A percentile compares a stretch with the other conserved stretches of the same genome.
These are phyloP conservation scores for Phytophthora sojae DNA, from an alignment of 352 stramenopile species.

Conservation along the genomic window DNA sequence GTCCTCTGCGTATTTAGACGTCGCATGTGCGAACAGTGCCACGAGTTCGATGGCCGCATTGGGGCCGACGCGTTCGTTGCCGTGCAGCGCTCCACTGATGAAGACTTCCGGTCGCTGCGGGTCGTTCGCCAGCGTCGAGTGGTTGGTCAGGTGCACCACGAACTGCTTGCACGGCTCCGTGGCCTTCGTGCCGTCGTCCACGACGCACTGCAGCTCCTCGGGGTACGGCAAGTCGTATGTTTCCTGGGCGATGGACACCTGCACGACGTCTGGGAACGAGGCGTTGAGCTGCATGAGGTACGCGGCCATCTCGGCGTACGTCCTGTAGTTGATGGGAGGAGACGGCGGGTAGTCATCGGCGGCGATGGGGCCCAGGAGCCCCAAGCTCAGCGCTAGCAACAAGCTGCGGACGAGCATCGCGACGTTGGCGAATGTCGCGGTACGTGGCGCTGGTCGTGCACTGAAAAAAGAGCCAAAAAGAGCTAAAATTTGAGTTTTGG, in stretches of 20 bases:
- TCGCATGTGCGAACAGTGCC: conserved; percentile 83
- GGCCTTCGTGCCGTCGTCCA: conserved; percentile 48
- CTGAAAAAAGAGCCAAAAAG: conserved; percentile 18
- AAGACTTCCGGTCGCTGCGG: conserved; percentile 94
- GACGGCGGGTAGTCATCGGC: conserved; percentile 13
- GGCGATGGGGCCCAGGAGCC: conserved; percentile 2
- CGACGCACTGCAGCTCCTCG: conserved; percentile 64
- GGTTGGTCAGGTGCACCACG: conserved; percentile 90
- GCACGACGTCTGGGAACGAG: conserved; percentile 82
- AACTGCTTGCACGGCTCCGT: conserved; percentile 80
- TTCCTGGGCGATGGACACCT: conserved; percentile 84
- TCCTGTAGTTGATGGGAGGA: conserved; percentile 54
- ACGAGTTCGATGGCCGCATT: conserved; percentile 91
- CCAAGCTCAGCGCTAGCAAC: conserved; percentile 15
- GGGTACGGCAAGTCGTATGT: conserved; percentile 83
- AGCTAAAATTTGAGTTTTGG: background rate
- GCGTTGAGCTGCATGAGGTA: conserved; percentile 74
- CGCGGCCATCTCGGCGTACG: conserved; percentile 75
- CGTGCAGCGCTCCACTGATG: conserved; percentile 96
- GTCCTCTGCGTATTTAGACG: conserved; percentile 44
- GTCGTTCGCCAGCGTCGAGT: conserved; percentile 77
- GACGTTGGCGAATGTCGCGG: background rate
- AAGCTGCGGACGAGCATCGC: conserved; percentile 21
- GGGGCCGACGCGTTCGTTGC: conserved; percentile 95
- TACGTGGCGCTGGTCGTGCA: conserved; percentile 25